These are phyloP conservation scores for Begonia masoniana DNA, from an alignment of 306 rosid species.

Conservation along the genomic window DNA sequence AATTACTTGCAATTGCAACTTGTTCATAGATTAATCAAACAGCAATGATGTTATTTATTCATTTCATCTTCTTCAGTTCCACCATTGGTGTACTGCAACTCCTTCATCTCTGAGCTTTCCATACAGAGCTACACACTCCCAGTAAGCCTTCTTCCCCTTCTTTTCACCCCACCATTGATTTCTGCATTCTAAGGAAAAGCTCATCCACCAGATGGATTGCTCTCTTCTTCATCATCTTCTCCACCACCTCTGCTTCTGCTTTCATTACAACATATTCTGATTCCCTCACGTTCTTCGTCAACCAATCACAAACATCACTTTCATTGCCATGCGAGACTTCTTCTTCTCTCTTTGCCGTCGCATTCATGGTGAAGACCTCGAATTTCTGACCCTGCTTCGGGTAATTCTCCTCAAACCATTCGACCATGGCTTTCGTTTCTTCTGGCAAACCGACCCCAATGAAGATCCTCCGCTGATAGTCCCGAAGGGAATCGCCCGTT, in stretches of 20 bases:
- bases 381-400: conserved; percentile 39
- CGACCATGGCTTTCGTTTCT: conserved; percentile 17
- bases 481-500: conserved; percentile 38
- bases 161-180: conserved; percentile 44
- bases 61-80: conserved; percentile 18
- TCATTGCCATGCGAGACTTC: neutral
- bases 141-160: conserved; percentile 37
- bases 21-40: no score
- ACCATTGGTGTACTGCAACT: conserved; percentile 70
- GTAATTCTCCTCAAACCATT: conserved; percentile 41
- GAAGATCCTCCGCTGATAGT: conserved; percentile 26
- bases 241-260: conserved; percentile 49
- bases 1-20: conserved; percentile 8
- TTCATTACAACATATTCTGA: conserved; percentile 60
- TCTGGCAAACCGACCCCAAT: conserved; percentile 26
- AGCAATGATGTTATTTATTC: neutral
- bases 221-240: conserved; percentile 33
- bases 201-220: conserved; percentile 48
- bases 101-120: conserved; percentile 57
- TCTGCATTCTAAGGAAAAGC: conserved; percentile 56
- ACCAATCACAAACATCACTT: conserved; percentile 32
- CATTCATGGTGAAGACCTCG: conserved; percentile 23
- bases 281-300: conserved; percentile 27
- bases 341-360: conserved; percentile 10
- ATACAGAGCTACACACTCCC: conserved; percentile 61